Evolutionary conservation across 768 basidiomycete genomes (phyloP).

Genomic region (Infundibulicybe gibba): DNA sequence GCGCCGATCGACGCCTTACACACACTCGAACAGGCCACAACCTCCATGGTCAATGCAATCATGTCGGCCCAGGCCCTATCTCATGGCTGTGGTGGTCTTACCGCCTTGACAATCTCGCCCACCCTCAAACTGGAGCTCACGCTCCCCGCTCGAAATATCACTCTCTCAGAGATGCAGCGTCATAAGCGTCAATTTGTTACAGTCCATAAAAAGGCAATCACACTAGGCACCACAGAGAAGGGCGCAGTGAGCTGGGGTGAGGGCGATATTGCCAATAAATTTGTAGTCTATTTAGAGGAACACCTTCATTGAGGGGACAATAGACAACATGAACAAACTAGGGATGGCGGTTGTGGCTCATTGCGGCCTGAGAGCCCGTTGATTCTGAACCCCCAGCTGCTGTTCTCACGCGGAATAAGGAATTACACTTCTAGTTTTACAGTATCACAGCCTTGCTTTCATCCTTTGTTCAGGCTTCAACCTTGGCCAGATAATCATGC

Average conservation of each 20-base stretch:
- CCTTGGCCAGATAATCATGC: constrained; percentile 39
- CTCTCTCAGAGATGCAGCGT: constrained; percentile 85
- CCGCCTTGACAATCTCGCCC: constrained; percentile 42
- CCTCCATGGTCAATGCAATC: constrained; percentile 67
- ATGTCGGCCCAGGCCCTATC: constrained; percentile 56
- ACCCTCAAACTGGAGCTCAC: constrained; percentile 42
- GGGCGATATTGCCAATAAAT: constrained; percentile 64
- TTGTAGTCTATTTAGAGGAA: constrained; percentile 70
- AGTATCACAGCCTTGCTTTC: too few relatives aligned
- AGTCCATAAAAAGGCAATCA: constrained; percentile 86
- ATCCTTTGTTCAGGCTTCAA: too few relatives aligned
- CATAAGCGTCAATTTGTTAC: constrained; percentile 89
- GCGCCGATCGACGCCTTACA: constrained; percentile 88
- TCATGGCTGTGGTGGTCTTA: constrained; percentile 36
- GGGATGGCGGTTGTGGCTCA: constrained; percentile 5
- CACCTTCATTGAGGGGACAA: neutral
- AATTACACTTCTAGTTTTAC: too few relatives aligned
- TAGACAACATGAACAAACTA: neutral
- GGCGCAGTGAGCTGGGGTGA: constrained; percentile 78
- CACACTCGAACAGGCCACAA: constrained; percentile 76
- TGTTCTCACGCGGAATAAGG: too few relatives aligned
- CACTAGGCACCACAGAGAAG: constrained; percentile 75
- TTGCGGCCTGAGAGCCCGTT: too few relatives aligned
- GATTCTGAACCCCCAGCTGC: too few relatives aligned
- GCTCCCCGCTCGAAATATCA: constrained; percentile 69